Base-by-base conservation (phyloP, 164 flowering plant genomes). In the Pachysandra terminalis region DNA sequence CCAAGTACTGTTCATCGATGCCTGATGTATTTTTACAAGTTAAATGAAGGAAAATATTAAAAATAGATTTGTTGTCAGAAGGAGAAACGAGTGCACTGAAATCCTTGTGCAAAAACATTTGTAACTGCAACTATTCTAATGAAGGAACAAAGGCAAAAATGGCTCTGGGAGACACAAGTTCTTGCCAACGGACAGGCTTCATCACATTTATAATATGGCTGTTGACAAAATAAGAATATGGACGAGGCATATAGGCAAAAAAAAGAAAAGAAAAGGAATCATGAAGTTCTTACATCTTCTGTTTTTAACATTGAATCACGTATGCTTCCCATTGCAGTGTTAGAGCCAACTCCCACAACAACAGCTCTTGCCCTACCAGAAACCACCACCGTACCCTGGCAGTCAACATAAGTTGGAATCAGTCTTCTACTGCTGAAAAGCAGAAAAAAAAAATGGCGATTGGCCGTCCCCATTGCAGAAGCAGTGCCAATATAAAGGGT, bases 281-380 rank as follows among this genome's bases (percentile, higher is more conserved):
- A 9, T 14, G 16, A 17, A 6, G 15, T 59, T 53, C 90, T 84
- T 74, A 90, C 98, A 81, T 91, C 98, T 71, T 86, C 97, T 40
- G 93, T 86, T 72, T 67, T 90, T 80, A 91, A 68, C 93, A 94
- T 91, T 19, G 97, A 91, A 77, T 94, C 98, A 9, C 93, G 98
- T 64, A 94, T 94, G 82, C 86, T 87, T 22, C 98, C 98, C 98
- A 94, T 90, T 61, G 98, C 98, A 74, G 97, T 91, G 74, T 87
- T 90, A 55, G 97, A 76, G 63, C 98, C 98, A 70, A 94, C 96
- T 64, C 97, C 96, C 71, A 87, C 83, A 21, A 95, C 98, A 75
- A 89, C 81, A 65, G 98, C 98, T 80, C 92, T 90, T 65, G 96
- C 98, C 79, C 98, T 81, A 61, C 98, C 98, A 68, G 96, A 86